These are phyloP conservation scores for Leishmania martiniquensis DNA, from an alignment of 208 protist species.

Conservation along the genomic window DNA sequence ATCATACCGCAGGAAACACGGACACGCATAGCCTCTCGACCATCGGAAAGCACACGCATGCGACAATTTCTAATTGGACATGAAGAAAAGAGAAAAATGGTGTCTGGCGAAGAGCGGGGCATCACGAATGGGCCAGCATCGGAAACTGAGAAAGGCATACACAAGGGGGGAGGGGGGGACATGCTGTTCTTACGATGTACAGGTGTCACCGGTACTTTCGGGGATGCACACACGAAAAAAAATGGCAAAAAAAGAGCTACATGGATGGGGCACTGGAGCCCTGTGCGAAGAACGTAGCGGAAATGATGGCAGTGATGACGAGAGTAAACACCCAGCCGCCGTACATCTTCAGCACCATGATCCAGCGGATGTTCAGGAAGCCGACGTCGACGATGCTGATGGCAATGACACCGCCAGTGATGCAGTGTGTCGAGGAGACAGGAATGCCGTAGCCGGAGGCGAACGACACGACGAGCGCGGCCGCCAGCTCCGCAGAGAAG, in stretches of 20 bases:
- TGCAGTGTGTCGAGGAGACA: constrained; percentile 91
- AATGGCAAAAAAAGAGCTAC: neutral
- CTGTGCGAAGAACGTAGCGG: constrained; percentile 61
- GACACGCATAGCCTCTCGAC: neutral
- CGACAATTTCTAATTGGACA: neutral
- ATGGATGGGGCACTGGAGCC: constrained; percentile 48
- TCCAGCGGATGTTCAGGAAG: constrained; percentile 53
- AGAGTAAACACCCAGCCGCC: constrained; percentile 64
- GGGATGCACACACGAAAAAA: neutral
- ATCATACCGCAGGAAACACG: neutral
- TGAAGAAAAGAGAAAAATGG: neutral
- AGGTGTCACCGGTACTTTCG: neutral
- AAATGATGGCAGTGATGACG: constrained; percentile 45
- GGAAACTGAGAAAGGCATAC: neutral
- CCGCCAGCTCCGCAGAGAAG: constrained; percentile 65
- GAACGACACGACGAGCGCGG: constrained; percentile 70
- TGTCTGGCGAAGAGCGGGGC: neutral
- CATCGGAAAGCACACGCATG: neutral
- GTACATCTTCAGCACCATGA: constrained; percentile 71
- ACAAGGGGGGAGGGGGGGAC: neutral
- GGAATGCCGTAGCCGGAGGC: constrained; percentile 72
- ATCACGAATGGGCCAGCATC: neutral
- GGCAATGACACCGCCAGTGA: constrained; percentile 79
- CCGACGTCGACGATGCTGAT: constrained; percentile 72
- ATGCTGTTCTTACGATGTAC: neutral